These are phyloP conservation scores for Arthromyces matolae DNA, from an alignment of 768 basidiomycete genomes.

Conservation along the genomic window DNA sequence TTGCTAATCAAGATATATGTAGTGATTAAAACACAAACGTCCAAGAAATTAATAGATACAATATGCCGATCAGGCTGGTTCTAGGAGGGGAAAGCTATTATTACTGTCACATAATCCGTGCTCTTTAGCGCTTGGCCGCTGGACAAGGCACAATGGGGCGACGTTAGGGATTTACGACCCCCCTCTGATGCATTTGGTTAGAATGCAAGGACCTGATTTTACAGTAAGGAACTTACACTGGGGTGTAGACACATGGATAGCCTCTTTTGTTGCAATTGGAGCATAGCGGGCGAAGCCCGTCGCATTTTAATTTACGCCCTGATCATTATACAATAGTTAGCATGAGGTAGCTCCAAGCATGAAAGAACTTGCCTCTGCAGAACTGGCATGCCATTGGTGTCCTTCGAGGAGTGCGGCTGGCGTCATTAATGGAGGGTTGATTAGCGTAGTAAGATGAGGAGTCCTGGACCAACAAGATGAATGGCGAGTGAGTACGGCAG, in stretches of 20 bases:
- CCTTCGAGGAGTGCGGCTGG: conserved; percentile 33
- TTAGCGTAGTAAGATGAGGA: neutral
- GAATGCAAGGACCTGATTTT: neutral
- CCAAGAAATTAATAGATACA: conserved; percentile 1
- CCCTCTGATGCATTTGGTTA: neutral
- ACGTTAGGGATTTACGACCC: neutral
- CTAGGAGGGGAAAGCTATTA: neutral
- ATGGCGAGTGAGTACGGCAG: neutral
- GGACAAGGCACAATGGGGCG: neutral
- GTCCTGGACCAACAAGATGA: neutral
- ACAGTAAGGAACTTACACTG: conserved; percentile 51
- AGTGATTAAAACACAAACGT: neutral
- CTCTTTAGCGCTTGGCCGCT: neutral
- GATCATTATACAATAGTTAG: neutral
- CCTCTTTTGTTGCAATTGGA: conserved; percentile 61
- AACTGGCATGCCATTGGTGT: conserved; percentile 75
- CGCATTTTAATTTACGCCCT: conserved; percentile 75
- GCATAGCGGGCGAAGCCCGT: conserved; percentile 60
- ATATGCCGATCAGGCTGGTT: neutral
- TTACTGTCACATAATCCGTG: neutral
- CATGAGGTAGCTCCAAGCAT: neutral
- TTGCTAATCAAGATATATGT: neutral
- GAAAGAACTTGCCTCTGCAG: conserved; percentile 50
- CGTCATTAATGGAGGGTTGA: conserved; percentile 5
- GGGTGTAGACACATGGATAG: conserved; percentile 55